phyloP scores from a whole-genome alignment of 768 basidiomycete species.

The Lyophyllum shimeji region DNA sequence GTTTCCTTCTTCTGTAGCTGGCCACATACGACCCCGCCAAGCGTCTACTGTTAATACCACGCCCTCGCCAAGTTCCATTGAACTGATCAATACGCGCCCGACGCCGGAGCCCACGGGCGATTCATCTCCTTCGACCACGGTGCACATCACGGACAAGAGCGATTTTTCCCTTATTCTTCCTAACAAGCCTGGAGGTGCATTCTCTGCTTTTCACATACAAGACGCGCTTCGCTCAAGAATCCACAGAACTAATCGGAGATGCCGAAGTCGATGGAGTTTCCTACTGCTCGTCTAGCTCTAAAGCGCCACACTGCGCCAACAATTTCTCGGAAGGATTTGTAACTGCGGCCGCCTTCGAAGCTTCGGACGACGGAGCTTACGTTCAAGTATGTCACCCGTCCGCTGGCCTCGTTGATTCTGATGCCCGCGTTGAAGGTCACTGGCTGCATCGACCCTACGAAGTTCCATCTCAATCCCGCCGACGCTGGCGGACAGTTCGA shows the following conservation, averaged over 20 bases:
- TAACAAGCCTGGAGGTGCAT: constrained; percentile 8
- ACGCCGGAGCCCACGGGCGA: constrained; percentile 22
- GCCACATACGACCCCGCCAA: constrained; percentile 1
- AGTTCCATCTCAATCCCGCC: constrained; percentile 14
- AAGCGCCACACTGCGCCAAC: constrained; percentile 6
- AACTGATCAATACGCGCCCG: constrained; percentile 11
- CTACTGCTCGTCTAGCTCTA: constrained; percentile 12
- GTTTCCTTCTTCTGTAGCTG: not conserved
- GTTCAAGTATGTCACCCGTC: constrained; percentile 15
- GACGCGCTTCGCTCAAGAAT: not conserved
- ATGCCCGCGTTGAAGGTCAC: constrained; percentile 14
- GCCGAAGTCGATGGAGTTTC: constrained; percentile 21
- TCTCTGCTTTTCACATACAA: not conserved
- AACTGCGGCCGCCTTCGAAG: constrained; percentile 14
- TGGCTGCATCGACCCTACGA: constrained; percentile 19
- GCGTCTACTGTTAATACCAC: not conserved
- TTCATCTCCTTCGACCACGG: constrained; percentile 18
- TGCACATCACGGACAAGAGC: constrained; percentile 15
- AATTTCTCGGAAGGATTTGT: constrained; percentile 17
- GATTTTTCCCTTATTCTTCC: constrained; percentile 21
- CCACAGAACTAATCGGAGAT: constrained; percentile 17
- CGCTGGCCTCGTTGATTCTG: not conserved
- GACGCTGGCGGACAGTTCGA: constrained; percentile 53
- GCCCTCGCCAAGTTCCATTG: not conserved
- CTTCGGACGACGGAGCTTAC: constrained; percentile 17